Evolutionary conservation across 1,139 yeast species (phyloP), one percentile per base, ranked within the genome.

Genomic region (Pichia terricola): DNA sequence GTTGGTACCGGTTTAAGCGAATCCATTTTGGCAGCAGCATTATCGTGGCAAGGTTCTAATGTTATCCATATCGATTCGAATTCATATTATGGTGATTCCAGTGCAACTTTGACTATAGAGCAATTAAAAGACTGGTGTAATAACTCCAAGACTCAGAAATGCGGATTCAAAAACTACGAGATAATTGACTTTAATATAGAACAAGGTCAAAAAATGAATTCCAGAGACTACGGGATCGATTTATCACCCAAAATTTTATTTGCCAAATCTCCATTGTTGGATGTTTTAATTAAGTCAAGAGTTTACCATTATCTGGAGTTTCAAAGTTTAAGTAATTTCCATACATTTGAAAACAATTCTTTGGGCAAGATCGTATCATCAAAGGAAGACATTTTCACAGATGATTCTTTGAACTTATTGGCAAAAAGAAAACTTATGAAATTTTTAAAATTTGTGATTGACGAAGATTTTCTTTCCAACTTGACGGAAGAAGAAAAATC

Each of bases 1-100:
- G 74, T 84, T 53, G 98, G 99, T 34, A 91, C 98, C 0, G 97
- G 97, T 1, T 70, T 94, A 40, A 81, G 80, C 4, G 96, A 94
- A 63, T 77, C 88, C 54, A 80, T 94, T 11, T 67, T 89, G 45
- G 96, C 97, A 0, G 95, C 97, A 4, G 91, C 97, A 0, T 70
- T 91, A 45, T 83, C 96, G 16, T 91, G 98, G 97, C 96, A 87
- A 57, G 97, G 97, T 11, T 81, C 91, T 22, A 79, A 74, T 51
- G 96, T 91, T 22, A 69, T 91, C 44, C 98, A 91, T 61, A 77
- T 91, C 40, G 98, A 91, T 61, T 70, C 78, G 45, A 82, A 86
- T 56, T 72, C 76, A 35, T 81, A 84, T 61, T 91, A 91, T 58
- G 99, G 98, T 10, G 97, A 88, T 60, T 73, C 82, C 42, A 74